These are phyloP conservation scores for Pisolithus tinctorius DNA, from an alignment of 768 basidiomycete genomes.

Conservation along the genomic window DNA sequence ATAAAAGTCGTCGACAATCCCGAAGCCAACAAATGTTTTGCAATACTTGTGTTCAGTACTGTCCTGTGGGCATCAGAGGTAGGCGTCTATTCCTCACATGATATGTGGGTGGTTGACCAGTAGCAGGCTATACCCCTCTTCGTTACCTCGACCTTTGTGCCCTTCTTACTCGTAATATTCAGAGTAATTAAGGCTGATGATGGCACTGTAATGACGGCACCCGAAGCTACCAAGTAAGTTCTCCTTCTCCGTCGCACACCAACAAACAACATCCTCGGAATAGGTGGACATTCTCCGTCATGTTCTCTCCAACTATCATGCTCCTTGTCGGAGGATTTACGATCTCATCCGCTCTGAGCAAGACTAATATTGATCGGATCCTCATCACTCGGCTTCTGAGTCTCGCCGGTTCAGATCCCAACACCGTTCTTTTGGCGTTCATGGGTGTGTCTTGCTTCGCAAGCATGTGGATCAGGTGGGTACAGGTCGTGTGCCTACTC, in stretches of 20 bases:
- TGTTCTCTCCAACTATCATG: conserved; percentile 99
- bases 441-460: conserved; percentile 98
- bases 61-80: conserved; percentile 97
- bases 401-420: conserved; percentile 84
- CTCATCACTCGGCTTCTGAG: conserved; percentile 86
- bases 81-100: conserved; percentile 11
- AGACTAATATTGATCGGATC: conserved; percentile 90
- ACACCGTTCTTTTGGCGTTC: conserved; percentile 82
- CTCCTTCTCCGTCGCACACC: neutral
- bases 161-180: conserved; percentile 80
- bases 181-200: conserved; percentile 65
- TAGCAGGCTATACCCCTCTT: conserved; percentile 89
- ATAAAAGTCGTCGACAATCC: conserved; percentile 48
- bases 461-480: conserved; percentile 97
- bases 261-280: neutral
- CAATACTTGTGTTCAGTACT: conserved; percentile 83
- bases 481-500: neutral
- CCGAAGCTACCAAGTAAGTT: conserved; percentile 75
- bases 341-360: conserved; percentile 91
- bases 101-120: neutral
- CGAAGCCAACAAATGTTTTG: conserved; percentile 86
- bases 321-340: conserved; percentile 97
- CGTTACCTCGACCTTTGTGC: conserved; percentile 90
- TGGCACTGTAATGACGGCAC: conserved; percentile 43
- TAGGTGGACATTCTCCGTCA: conserved; percentile 87